Percentiles rank a stretch among this genome's conserved stretches.
phyloP scores from a whole-genome alignment of 306 rosid species.

The Ormosia semicastrata region DNA sequence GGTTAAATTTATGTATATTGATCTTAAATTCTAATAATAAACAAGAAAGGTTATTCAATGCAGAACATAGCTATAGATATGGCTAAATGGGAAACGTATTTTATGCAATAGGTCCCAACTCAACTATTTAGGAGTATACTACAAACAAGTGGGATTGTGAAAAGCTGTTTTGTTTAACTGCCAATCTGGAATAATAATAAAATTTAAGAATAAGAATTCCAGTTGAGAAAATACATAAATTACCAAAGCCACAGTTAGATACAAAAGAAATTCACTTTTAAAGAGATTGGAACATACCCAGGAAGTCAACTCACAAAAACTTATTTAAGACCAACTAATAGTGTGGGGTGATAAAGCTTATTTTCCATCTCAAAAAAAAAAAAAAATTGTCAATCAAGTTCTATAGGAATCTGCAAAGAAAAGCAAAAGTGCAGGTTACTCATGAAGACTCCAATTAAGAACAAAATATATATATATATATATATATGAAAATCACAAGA shows the following conservation, averaged over 20 bases:
- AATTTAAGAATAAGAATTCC: background rate
- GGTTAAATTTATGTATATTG: background rate
- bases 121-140: background rate
- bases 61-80: background rate
- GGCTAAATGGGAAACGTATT: background rate
- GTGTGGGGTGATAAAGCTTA: background rate
- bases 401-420: background rate
- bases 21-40: background rate
- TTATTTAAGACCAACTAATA: background rate
- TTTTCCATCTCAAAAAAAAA: background rate
- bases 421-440: background rate
- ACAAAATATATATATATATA: background rate
- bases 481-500: no score
- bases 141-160: background rate
- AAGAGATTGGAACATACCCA: no score
- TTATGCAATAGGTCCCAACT: background rate
- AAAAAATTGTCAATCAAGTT: background rate
- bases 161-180: background rate
- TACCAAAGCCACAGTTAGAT: background rate
- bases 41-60: background rate
- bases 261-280: no score
- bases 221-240: background rate
- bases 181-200: background rate
- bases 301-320: background rate
- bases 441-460: background rate